These are phyloP conservation scores for Lyophyllum atratum DNA, from an alignment of 768 basidiomycete genomes.

Conservation along the genomic window DNA sequence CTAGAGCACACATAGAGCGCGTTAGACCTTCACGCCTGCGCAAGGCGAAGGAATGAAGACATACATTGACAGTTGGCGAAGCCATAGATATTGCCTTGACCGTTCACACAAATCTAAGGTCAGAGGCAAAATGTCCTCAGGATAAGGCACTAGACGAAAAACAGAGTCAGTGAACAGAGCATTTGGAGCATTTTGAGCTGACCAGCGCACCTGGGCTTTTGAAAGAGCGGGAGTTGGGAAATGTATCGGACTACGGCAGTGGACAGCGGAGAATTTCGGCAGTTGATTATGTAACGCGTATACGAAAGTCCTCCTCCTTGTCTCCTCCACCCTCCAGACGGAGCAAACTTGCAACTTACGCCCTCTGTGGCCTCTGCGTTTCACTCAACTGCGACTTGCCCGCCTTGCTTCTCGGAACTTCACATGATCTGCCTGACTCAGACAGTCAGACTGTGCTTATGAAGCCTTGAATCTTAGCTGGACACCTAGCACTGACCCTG, in stretches of 20 bases:
- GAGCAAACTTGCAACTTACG: too few relatives aligned
- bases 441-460: too few relatives aligned
- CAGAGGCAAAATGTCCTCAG: slow-evolving; percentile 26
- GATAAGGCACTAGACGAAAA: slow-evolving; percentile 2
- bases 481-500: too few relatives aligned
- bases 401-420: too few relatives aligned
- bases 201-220: slow-evolving; percentile 35
- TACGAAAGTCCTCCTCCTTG: too few relatives aligned
- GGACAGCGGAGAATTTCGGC: slow-evolving; percentile 46
- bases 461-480: too few relatives aligned
- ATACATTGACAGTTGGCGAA: slow-evolving; percentile 76
- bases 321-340: too few relatives aligned
- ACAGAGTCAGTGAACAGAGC: not conserved
- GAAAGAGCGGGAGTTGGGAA: slow-evolving; percentile 26
- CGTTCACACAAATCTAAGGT: slow-evolving; percentile 27
- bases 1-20: slow-evolving; percentile 39
- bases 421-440: too few relatives aligned
- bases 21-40: not conserved
- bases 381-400: not conserved
- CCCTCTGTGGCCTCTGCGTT: not conserved
- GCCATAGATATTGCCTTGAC: slow-evolving; percentile 52
- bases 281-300: slow-evolving; percentile 40
- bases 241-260: slow-evolving; percentile 23
- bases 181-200: not conserved
- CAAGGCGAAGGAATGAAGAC: slow-evolving; percentile 26